Conservation (phyloP, 2,329 filamentous ascomycete genomes). For the Fusarium udum region DNA sequence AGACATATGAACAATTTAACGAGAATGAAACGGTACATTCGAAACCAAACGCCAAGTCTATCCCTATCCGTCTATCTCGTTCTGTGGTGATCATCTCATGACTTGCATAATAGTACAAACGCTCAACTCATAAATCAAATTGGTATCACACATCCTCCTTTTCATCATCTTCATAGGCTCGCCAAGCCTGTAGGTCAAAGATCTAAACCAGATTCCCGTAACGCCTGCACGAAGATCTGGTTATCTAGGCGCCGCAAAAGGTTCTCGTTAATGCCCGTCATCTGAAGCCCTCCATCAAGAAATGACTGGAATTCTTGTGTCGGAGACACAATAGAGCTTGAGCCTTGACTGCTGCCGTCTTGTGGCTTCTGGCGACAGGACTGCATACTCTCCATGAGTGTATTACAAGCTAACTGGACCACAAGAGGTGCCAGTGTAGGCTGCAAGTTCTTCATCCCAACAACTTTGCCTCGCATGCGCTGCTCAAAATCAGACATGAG, state of each 20-base stretch:
- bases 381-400: slow-evolving; percentile 1
- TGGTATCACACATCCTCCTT: slow-evolving; percentile 6
- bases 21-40: neutral
- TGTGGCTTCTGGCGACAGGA: neutral
- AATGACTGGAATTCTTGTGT: neutral
- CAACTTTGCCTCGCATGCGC: neutral
- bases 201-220: neutral
- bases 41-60: neutral
- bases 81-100: neutral
- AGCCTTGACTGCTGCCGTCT: neutral
- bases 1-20: neutral
- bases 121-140: slow-evolving; percentile 1
- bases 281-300: neutral
- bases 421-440: neutral
- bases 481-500: slow-evolving; percentile 1
- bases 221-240: neutral
- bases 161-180: neutral
- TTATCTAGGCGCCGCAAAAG: neutral
- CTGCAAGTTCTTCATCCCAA: neutral
- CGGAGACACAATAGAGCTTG: neutral
- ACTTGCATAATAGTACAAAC: neutral
- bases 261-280: neutral
- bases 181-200: neutral
- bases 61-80: neutral
- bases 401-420: neutral